These are phyloP conservation scores for Diutina sp. DNA, from an alignment of 1,139 yeast species.

Conservation along the genomic window DNA sequence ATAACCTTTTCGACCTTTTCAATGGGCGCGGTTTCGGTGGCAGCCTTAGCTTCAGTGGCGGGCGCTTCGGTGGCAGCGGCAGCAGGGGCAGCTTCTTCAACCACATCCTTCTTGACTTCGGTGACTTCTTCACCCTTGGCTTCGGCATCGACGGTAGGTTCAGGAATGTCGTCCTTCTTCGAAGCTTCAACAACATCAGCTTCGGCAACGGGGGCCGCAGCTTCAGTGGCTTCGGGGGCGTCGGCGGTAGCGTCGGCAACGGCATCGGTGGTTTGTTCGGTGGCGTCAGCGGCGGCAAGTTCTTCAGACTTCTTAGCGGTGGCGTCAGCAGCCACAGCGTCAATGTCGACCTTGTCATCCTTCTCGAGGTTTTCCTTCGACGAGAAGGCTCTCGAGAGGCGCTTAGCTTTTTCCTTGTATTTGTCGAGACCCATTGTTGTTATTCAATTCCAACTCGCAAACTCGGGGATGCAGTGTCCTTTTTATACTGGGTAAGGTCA, in stretches of 20 bases:
- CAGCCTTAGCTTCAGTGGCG: slow-evolving; percentile 7
- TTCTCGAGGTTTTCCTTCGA: not conserved
- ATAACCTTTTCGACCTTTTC: slow-evolving; percentile 6
- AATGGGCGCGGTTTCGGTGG: slow-evolving; percentile 5
- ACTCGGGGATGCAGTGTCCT: not conserved
- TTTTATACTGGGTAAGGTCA: not conserved
- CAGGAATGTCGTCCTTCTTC: slow-evolving; percentile 4
- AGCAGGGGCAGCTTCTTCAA: slow-evolving; percentile 6
- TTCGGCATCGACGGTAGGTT: slow-evolving; percentile 2
- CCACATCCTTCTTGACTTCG: not conserved
- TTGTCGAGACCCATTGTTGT: slow-evolving; percentile 1
- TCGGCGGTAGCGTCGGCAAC: slow-evolving; percentile 3
- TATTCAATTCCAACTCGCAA: not conserved
- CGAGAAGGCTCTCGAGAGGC: not conserved
- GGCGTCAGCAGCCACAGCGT: slow-evolving; percentile 6
- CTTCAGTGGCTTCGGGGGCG: slow-evolving; percentile 6
- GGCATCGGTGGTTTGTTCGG: slow-evolving; percentile 1
- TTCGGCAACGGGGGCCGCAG: slow-evolving; percentile 4
- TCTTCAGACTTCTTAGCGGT: slow-evolving; percentile 4
- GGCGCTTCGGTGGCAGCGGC: slow-evolving; percentile 8
- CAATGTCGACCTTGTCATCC: slow-evolving; percentile 4
- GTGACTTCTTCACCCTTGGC: not conserved
- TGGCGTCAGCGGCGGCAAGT: not conserved
- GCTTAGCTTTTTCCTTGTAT: slow-evolving; percentile 2
- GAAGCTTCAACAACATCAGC: slow-evolving; percentile 3